Evolutionary conservation across 2,329 filamentous ascomycete genomes (phyloP).

Genomic region (Cercospora sp.): DNA sequence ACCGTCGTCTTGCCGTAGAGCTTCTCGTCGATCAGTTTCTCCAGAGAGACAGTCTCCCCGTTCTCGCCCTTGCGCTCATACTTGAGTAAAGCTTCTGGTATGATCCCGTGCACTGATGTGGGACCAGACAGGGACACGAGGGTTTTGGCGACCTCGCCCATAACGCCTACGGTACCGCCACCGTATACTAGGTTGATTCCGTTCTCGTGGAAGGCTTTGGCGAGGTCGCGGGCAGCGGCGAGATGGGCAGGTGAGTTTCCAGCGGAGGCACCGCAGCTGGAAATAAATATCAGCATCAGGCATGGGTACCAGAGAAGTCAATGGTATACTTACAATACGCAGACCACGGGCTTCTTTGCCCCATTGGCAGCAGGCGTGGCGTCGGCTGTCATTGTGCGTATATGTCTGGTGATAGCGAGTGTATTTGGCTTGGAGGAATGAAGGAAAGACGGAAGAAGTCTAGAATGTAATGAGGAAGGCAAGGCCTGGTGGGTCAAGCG

Average conservation of each 20-base stretch:
- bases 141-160: constrained; percentile 89
- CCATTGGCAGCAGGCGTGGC: neutral
- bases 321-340: constrained; percentile 68
- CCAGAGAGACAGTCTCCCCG: constrained; percentile 45
- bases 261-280: constrained; percentile 74
- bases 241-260: constrained; percentile 75
- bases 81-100: constrained; percentile 75
- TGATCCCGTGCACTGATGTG: constrained; percentile 84
- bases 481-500: neutral
- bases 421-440: neutral
- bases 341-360: constrained; percentile 65
- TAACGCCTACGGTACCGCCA: constrained; percentile 88
- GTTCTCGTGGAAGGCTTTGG: constrained; percentile 68
- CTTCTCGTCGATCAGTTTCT: constrained; percentile 59
- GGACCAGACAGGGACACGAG: constrained; percentile 82
- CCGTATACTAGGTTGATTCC: constrained; percentile 89
- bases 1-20: constrained; percentile 82
- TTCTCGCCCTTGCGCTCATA: constrained; percentile 25
- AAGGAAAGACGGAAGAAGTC: neutral
- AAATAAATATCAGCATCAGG: constrained; percentile 13
- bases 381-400: constrained; percentile 13
- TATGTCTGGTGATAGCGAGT: neutral
- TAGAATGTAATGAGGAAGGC: neutral
- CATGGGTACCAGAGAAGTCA: no score
- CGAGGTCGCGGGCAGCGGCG: constrained; percentile 74